These are phyloP conservation scores for Moelleriella libera DNA, from an alignment of 2,329 filamentous ascomycete species.

Conservation along the genomic window DNA sequence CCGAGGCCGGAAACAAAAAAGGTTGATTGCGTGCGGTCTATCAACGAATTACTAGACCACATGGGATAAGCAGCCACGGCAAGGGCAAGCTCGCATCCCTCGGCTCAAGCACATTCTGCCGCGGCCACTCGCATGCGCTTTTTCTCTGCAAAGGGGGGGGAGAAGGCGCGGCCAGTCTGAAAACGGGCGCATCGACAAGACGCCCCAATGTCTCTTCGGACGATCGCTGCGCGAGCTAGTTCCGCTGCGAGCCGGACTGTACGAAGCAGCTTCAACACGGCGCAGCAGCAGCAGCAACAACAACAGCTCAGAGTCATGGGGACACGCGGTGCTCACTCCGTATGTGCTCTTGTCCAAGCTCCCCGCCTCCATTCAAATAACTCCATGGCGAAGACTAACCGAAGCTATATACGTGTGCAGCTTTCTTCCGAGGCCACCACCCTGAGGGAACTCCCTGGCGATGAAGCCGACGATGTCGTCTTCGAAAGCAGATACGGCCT, in stretches of 20 bases:
- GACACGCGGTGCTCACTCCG: slow-evolving; percentile 15
- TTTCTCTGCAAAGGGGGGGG: slow-evolving; percentile 10
- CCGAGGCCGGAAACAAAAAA: too few relatives aligned
- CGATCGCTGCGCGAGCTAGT: slow-evolving; percentile 38
- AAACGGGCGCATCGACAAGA: not conserved
- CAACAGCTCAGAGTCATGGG: not conserved
- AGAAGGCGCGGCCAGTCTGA: not conserved
- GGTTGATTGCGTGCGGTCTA: too few relatives aligned
- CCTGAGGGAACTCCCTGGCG: slow-evolving; percentile 45
- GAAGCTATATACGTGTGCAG: slow-evolving; percentile 8
- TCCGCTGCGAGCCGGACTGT: slow-evolving; percentile 30
- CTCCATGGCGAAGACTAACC: not conserved
- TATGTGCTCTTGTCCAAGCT: slow-evolving; percentile 4
- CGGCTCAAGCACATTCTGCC: slow-evolving; percentile 1
- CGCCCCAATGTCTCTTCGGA: slow-evolving; percentile 39
- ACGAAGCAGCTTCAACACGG: slow-evolving; percentile 46
- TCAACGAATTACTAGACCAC: too few relatives aligned
- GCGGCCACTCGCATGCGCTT: slow-evolving; percentile 14
- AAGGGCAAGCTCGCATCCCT: not conserved
- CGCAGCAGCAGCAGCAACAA: slow-evolving; percentile 38
- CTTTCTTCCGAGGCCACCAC: slow-evolving; percentile 18
- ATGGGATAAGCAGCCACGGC: too few relatives aligned
- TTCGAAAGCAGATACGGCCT: slow-evolving; percentile 84
- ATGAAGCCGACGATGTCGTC: slow-evolving; percentile 80
- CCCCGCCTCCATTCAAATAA: not conserved